These are phyloP conservation scores for Lepraria neglecta DNA, from an alignment of 495 filamentous ascomycete genomes.

Conservation along the genomic window DNA sequence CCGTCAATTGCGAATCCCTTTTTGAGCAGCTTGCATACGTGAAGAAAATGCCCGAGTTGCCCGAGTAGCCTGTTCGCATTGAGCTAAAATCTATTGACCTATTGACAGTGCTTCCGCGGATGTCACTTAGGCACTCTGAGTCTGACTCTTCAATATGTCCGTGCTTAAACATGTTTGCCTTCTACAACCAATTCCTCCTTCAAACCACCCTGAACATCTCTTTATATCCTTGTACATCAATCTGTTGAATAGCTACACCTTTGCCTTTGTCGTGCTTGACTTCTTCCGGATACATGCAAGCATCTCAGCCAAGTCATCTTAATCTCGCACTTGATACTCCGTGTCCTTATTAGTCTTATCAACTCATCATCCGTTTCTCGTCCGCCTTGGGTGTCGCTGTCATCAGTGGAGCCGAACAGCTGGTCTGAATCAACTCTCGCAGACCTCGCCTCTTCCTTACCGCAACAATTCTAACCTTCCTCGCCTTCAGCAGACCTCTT, in stretches of 20 bases:
- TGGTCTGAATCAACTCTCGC: not conserved
- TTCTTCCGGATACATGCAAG: not conserved
- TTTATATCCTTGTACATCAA: constrained; percentile 8
- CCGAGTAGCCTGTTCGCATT: constrained; percentile 18
- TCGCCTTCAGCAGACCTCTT: not conserved
- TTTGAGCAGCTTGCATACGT: constrained; percentile 21
- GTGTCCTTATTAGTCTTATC: not conserved
- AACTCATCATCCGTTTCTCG: not conserved
- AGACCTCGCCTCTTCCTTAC: constrained; percentile 4
- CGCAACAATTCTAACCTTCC: too few relatives aligned
- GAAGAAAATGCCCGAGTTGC: not conserved
- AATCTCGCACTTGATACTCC: not conserved
- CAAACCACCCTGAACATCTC: constrained; percentile 18
- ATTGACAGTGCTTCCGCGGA: constrained; percentile 16
- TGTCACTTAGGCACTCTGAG: not conserved
- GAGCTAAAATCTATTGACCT: constrained; percentile 8
- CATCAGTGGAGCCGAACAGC: not conserved
- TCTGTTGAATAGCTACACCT: not conserved
- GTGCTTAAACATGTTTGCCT: too few relatives aligned
- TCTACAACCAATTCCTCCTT: not conserved
- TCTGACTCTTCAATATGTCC: not conserved
- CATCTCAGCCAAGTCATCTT: not conserved
- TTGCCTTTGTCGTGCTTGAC: not conserved
- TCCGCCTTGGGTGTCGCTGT: not conserved
- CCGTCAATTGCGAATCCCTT: not conserved